Conservation (phyloP, 805 yeast species). For the Ogataea salicorniae region DNA sequence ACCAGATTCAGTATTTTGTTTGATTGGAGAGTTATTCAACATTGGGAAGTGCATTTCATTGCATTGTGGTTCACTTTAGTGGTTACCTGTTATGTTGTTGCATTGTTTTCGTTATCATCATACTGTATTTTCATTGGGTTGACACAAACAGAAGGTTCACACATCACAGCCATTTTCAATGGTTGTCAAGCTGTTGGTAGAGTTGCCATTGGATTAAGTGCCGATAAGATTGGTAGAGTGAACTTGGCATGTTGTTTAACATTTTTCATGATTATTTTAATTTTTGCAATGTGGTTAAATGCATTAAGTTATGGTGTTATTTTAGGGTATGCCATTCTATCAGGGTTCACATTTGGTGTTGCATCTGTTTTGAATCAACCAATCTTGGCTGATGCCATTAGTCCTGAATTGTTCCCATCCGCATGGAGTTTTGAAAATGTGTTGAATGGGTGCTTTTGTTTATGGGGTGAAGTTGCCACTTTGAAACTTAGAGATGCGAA, state of each 20-base stretch:
- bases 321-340: slow-evolving; percentile 33
- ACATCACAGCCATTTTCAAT: slow-evolving; percentile 41
- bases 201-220: slow-evolving; percentile 41
- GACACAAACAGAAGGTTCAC: slow-evolving; percentile 38
- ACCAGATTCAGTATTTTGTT: slow-evolving; percentile 16
- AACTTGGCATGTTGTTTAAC: slow-evolving; percentile 37
- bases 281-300: slow-evolving; percentile 44
- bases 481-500: slow-evolving; percentile 20
- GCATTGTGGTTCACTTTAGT: slow-evolving; percentile 29
- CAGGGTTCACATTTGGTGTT: slow-evolving; percentile 44
- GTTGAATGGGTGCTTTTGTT: slow-evolving; percentile 24
- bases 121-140: slow-evolving; percentile 46
- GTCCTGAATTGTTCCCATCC: slow-evolving; percentile 26
- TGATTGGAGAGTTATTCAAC: slow-evolving; percentile 15
- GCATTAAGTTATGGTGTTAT: slow-evolving; percentile 30
- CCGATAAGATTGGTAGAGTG: slow-evolving; percentile 43
- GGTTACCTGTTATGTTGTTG: slow-evolving; percentile 39
- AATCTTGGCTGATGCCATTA: slow-evolving; percentile 26
- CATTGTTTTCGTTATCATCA: slow-evolving; percentile 44
- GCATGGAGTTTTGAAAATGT: slow-evolving; percentile 27
- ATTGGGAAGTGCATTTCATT: slow-evolving; percentile 12
- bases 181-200: slow-evolving; percentile 46
- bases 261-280: slow-evolving; percentile 30
- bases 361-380: slow-evolving; percentile 30
- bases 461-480: slow-evolving; percentile 28